Percentiles rank a stretch among this genome's conserved stretches.
These are phyloP conservation scores for Saraca asoca DNA, from an alignment of 331 rosid genomes.

Conservation along the genomic window DNA sequence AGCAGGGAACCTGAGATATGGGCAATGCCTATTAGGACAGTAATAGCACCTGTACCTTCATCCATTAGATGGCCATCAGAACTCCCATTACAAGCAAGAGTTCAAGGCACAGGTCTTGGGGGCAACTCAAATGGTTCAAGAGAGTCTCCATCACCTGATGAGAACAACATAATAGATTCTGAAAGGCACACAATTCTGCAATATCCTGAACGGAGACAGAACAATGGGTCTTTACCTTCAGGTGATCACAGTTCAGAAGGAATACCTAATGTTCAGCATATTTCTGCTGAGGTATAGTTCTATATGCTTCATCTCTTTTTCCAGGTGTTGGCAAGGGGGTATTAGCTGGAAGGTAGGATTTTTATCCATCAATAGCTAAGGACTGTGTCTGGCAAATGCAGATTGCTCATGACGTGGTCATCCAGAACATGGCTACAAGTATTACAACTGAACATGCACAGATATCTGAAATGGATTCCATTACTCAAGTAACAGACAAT, in stretches of 20 bases:
- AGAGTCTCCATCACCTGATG: too few relatives aligned
- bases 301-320: too few relatives aligned
- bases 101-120: too few relatives aligned
- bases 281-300: neutral
- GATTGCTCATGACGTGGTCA: neutral
- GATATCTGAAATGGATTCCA: neutral
- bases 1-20: neutral
- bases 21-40: neutral
- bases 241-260: too few relatives aligned
- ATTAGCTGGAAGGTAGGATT: neutral
- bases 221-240: too few relatives aligned
- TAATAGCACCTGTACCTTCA: neutral
- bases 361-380: neutral
- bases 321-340: neutral
- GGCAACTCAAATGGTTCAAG: too few relatives aligned
- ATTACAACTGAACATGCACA: neutral
- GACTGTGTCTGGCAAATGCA: neutral
- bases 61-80: neutral
- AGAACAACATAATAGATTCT: too few relatives aligned
- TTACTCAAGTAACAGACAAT: neutral
- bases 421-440: neutral
- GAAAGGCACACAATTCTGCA: too few relatives aligned
- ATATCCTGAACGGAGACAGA: too few relatives aligned
- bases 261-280: too few relatives aligned
- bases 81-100: too few relatives aligned